Base-by-base conservation (phyloP, 2,329 filamentous ascomycete species). In the Colletotrichum shisoi region DNA sequence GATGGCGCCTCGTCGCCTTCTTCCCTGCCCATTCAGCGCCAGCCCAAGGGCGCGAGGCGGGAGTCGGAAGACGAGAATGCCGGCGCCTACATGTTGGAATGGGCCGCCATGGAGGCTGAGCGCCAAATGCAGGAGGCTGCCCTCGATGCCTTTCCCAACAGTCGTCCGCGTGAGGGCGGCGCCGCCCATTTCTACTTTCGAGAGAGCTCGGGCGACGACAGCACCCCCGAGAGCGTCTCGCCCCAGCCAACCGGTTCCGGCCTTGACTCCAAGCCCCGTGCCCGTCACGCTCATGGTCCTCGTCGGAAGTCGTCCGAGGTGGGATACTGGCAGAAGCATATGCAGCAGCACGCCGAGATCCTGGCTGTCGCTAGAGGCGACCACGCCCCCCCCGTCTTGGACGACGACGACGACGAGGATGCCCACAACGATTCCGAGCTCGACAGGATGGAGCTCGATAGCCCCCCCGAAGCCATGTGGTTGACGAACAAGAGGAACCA, bases 41-140 rank as follows among this genome's bases (percentile, higher is more conserved):
- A 81, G 58, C 75, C 76, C 34, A 78, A 76, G 31, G 69, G 69
- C 39, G 83, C 85, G 65, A 83, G 89, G 80, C 77, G 91, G 81
- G 83, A 93, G 84, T 86, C 85, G 64, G 90, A 91, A 70, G 91
- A 95, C 74, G 91, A 92, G 69, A 85, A 87, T 70, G 90, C 91
- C 71, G 88, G 90, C 58, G 88, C 89, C 44, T 94, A 94, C 76
- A 80, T 97, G 62, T 85, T 96, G 66, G 88, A 91, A 63, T 82
- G 96, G 64, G 92, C 93, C 49, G 91, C 91, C 57, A 90, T 89
- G 73, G 90, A 93, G 73, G 91, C 91, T 9, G 89, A 95, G 76
- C 88, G 89, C 73, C 90, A 94, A 76, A 82, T 97, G 70, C 88
- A 91, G 69, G 92, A 96, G 72, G 84, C 87, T 73, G 91, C 90